Evolutionary conservation across 768 basidiomycete genomes (phyloP), one percentile per base, ranked within the genome.

Genomic region (Phlebiopsis flavidoalba): DNA sequence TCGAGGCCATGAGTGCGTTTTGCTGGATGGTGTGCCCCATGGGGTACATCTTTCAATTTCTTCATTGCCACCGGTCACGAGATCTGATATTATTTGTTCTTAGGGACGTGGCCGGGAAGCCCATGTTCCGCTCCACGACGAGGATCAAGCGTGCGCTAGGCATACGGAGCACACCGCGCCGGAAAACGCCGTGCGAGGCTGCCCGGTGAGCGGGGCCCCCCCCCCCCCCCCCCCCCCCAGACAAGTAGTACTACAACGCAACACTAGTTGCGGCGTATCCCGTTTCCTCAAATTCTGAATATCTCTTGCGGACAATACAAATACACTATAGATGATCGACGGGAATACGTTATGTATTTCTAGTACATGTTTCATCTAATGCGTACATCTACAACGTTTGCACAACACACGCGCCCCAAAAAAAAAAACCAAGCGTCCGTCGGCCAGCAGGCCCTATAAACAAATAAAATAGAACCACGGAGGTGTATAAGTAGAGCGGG

Each of bases 81-180:
- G 5, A 17, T 15, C 19, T 35, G 17, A 10, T 12, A 54, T 33
- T 17, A 43, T 33, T 10, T 17, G 4, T 3, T 12, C 40, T 35
- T 65, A 83, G 80, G 80, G 81, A 53, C 75, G 75, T 45, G 74
- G 73, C 15, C 60, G 63, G 35, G 71, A 73, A 65, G 65, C 78
- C 17, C 79, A 81, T 66, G 78, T 83, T 46, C 72, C 80, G 15
- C 66, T 84, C n/a, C 57, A 76, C 81, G 79, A 81, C 80, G 48
- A 80, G 74, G 67, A 70, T 84, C 64, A 82, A 79, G 65, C 79
- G 78, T 33, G 70, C 78, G 0, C 67, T 84, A n/a, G 83, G 82
- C 7, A 81, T 83, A 46, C 76, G 76, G 12, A 79, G 77, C 54
- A 76, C 77, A 11, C 76, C 78, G 40, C 77, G 74, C 58, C 59